Percentiles rank a stretch among this genome's conserved stretches.
phyloP scores from a whole-genome alignment of 2,329 filamentous ascomycete species.

The Pseudomassariella vexata region DNA sequence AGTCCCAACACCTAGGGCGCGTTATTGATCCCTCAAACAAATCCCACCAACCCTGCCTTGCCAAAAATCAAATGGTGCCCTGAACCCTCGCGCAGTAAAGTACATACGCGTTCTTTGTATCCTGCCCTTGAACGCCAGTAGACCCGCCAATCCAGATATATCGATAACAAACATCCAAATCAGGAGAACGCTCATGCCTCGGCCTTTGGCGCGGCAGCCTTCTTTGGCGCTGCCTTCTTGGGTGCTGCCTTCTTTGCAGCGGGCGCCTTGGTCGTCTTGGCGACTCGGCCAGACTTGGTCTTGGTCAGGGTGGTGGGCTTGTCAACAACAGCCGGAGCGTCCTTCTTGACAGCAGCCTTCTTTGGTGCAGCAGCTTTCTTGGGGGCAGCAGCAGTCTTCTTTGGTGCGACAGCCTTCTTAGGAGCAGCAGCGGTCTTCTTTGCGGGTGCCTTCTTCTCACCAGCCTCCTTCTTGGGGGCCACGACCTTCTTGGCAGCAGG shows the following conservation, averaged over 20 bases:
- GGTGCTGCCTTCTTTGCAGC: constrained; percentile 38
- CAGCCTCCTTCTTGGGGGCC: constrained; percentile 36
- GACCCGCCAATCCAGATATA: constrained; percentile 19
- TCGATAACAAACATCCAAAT: constrained; percentile 28
- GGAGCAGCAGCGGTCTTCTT: constrained; percentile 35
- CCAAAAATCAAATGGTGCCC: constrained; percentile 19
- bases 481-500: constrained; percentile 29
- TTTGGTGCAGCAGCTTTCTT: constrained; percentile 29
- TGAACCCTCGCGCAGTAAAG: constrained; percentile 21
- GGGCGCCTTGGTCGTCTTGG: constrained; percentile 31
- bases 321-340: constrained; percentile 39
- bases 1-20: too few relatives aligned
- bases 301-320: constrained; percentile 79
- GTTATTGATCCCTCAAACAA: too few relatives aligned
- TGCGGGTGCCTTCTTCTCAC: constrained; percentile 64
- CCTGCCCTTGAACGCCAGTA: constrained; percentile 27
- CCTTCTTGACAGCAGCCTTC: constrained; percentile 39
- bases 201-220: constrained; percentile 26
- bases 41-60: constrained; percentile 14
- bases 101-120: constrained; percentile 22
- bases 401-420: constrained; percentile 26
- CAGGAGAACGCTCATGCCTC: constrained; percentile 22
- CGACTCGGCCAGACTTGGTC: constrained; percentile 21
- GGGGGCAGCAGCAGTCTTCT: constrained; percentile 34
- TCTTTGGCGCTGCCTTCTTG: constrained; percentile 41